Evolutionary conservation across 441 rosid genomes (phyloP), one percentile per base, ranked within the genome.

Genomic region (Theobroma grandiflorum): DNA sequence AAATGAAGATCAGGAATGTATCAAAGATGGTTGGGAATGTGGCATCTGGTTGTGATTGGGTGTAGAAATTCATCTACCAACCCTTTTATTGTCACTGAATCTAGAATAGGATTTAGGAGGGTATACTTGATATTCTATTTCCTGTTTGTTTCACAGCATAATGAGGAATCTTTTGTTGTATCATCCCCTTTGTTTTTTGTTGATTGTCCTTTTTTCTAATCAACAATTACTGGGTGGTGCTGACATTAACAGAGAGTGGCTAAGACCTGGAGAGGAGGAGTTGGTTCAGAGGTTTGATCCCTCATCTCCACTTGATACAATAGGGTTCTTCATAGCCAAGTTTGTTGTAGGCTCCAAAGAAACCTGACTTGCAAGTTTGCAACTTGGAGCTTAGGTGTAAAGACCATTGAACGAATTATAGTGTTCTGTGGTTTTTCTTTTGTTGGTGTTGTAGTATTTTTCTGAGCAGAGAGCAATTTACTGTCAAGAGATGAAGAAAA

Each of bases 251-350:
- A 96, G 99, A 93, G 95, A 95, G 75, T 95, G 99, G 99, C 82
- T 96, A 82, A 92, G 89, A 85, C 93, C 98, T 0, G 97, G 97
- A 1, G 99, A 96, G 77, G 99, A 95, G 79, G 90, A 92, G 57
- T 74, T 93, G 71, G 98, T 96, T 83, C 99, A 96, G 87, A 92
- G 97, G 83, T 96, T 96, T 68, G 98, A 96, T 84, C 96, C 98
- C 2, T 95, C 98, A 5, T 84, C 98, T 79, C 78, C 92, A 26
- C 92, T 96, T 11, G 98, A 96, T 74, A 95, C 98, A 6, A 95
- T 96, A 2, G 98, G 99, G 5, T 96, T 96, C 87, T 96, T 95
- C 88, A 93, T 96, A 72, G 99, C 98, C 79, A 96, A 95, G 87
- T 96, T 93, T 84, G 55, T 11, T 8, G 93, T 95, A 45, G 94